Conservation (phyloP, 208 protist species). For the Crithidia thermophila region DNA sequence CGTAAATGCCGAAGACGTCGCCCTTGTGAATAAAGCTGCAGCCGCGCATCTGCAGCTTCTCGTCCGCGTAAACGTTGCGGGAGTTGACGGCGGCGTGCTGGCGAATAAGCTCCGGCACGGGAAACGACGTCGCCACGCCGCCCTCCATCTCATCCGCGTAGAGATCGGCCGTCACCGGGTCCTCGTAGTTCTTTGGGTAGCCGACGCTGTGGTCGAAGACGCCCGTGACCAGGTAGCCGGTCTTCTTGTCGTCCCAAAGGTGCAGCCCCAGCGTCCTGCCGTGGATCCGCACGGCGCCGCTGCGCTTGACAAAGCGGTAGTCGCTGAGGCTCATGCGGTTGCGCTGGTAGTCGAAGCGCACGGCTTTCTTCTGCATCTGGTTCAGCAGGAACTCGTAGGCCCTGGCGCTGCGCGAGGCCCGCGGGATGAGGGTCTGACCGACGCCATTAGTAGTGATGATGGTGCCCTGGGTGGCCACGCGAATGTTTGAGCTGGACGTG, state of each 20-base stretch:
- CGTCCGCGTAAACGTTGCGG: conserved; percentile 18
- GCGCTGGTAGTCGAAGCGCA: conserved; percentile 75
- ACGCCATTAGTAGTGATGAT: no score
- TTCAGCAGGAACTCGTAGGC: conserved; percentile 32
- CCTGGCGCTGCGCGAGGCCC: not conserved
- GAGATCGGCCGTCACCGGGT: conserved; percentile 13
- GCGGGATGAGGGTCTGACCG: no score
- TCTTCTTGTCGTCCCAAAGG: conserved; percentile 77
- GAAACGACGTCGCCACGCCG: conserved; percentile 23
- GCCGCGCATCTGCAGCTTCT: conserved; percentile 45
- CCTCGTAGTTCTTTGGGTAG: conserved; percentile 27
- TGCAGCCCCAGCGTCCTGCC: conserved; percentile 39
- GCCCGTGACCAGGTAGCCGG: conserved; percentile 74
- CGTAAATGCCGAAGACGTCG: conserved; percentile 25
- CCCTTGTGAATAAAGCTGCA: conserved; percentile 17
- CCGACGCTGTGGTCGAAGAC: conserved; percentile 62
- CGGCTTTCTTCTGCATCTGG: conserved; percentile 38
- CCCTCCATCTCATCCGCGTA: conserved; percentile 31
- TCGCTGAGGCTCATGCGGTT: conserved; percentile 61
- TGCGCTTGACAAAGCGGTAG: conserved; percentile 51
- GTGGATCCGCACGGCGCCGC: conserved; percentile 50
- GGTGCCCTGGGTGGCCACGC: no score
- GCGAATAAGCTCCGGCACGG: conserved; percentile 18
- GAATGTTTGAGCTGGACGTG: no score
- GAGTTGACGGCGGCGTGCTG: conserved; percentile 25